Base-by-base conservation (phyloP, 225 moss, liverwort and hornwort genomes). In the Asterella californica region DNA sequence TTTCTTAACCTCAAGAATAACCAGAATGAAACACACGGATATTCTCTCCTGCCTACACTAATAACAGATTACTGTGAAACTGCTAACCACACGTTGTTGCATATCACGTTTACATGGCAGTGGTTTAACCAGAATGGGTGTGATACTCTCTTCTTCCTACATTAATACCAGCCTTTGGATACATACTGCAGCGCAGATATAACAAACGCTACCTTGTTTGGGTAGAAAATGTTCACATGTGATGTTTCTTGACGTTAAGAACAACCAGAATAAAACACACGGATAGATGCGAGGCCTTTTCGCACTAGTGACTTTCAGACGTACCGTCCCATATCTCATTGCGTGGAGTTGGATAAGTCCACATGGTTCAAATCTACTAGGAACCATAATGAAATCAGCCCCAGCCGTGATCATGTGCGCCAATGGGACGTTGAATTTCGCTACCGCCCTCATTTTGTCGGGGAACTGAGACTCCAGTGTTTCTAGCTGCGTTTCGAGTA, bases 361-460 rank as follows among this genome's bases (percentile, higher is more conserved):
- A 83, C 92, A 96, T 17, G 96, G 96, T 83, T 96, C 94, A 86
- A 93, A 96, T 69, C 96, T 83, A 87, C 96, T 96, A 25, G 96
- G 92, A 50, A 96, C 92, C 79, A 94, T 71, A 47, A 92, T 89
- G 57, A 83, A 94, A 86, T 96, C 96, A 32, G 89, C 92, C 37
- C 96, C 94, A 64, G 96, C 94, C 66, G 89, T 94, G 30, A 96
- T 94, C 83, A 89, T 85, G 38, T 94, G 92, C 9, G 96, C 91
- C 83, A 96, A 65, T 14, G 90, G 90, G 54, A 89, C 91, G 81
- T 92, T 92, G 82, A 96, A 96, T 83, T 94, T 91, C 76, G 91
- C 89, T 24, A 96, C 84, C 22, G 92, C 90, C 60, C 94, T 90
- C 17, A 90, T 93, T 80, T 94, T 92, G 54, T 90, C 89, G 1